Evolutionary conservation across 2,329 filamentous ascomycete species (phyloP), one percentile per base, ranked within the genome.

Genomic region (Colletotrichum tanaceti): DNA sequence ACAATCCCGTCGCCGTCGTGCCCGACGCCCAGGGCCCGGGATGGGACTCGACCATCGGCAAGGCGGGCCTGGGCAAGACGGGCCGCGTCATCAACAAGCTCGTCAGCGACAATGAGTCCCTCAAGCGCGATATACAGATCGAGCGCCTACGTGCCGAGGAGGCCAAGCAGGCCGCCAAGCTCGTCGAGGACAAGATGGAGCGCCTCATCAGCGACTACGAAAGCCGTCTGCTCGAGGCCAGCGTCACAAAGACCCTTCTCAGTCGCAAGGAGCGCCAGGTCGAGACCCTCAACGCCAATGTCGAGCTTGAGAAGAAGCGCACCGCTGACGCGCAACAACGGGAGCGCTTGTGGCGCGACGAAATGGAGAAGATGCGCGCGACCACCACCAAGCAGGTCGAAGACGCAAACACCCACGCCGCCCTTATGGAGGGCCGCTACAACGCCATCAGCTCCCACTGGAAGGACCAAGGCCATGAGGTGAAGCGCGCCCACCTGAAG

Each of bases 51-150:
- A 89, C 89, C 3, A 86, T 92, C 53, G 90, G 90, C 72, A 90
- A 90, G 75, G 90, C 90, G 9, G 89, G 88, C 3, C 80, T 91
- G 2, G 91, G 91, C 50, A 93, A 93, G 81, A 93, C 90, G 11
- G 91, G 91, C 10, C 85, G 91, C 41, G 91, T 93, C 60, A 95
- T 96, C 78, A 93, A 96, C 79, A 89, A 89, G 75, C 86, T 96
- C 62, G 92, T 93, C 75, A 90, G 90, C 61, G 92, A 95, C 76
- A 94, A 94, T 73, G 92, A 95, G 75, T 86, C 89, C 47, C 83
- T 95, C 53, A 92, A 92, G 73, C 87, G 92, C 60, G 92, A 95
- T 71, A 83, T 92, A 65, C 84, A 90, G 74, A 87, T 91, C 65
- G 90, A 92, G 77, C 83, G 84, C 22, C 77, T 91, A 63, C 85